Percentiles rank a stretch among this genome's conserved stretches.
These are phyloP conservation scores for Pseudonitzschia delicatissima DNA, from an alignment of 108 stramenopile species.

Conservation along the genomic window DNA sequence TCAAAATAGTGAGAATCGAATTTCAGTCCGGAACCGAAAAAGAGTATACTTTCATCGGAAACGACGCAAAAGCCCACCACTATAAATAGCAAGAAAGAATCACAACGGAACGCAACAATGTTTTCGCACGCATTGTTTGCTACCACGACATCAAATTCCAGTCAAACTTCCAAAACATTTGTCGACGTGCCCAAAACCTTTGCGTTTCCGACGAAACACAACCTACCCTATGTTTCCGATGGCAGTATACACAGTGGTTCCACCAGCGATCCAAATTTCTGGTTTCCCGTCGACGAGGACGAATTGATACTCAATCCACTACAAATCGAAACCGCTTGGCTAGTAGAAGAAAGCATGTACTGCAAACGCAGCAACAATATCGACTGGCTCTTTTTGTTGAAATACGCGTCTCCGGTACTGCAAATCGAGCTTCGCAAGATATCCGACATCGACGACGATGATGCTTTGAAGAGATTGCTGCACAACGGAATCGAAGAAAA, in stretches of 20 bases:
- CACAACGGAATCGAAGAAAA: constrained; percentile 8
- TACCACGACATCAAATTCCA: no score
- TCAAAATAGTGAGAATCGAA: no score
- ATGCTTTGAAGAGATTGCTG: neutral
- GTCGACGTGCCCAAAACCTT: neutral
- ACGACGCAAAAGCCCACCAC: no score
- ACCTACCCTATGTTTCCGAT: neutral
- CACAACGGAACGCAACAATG: no score
- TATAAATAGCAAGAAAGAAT: no score
- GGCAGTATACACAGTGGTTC: neutral
- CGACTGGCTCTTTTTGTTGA: constrained; percentile 25
- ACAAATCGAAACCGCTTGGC: constrained; percentile 31
- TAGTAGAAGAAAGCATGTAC: constrained; percentile 26
- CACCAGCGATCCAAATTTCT: constrained; percentile 5
- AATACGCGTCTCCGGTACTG: constrained; percentile 26
- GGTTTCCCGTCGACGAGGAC: constrained; percentile 18
- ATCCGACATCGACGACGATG: neutral
- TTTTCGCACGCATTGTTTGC: no score
- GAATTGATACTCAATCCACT: constrained; percentile 20
- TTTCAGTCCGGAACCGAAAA: no score
- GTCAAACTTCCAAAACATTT: no score
- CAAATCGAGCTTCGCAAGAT: constrained; percentile 13
- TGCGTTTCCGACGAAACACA: neutral
- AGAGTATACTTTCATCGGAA: no score
- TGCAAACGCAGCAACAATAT: neutral